Evolutionary conservation across 768 basidiomycete species (phyloP), one percentile per base, ranked within the genome.

Genomic region (Lactarius sanguifluus): DNA sequence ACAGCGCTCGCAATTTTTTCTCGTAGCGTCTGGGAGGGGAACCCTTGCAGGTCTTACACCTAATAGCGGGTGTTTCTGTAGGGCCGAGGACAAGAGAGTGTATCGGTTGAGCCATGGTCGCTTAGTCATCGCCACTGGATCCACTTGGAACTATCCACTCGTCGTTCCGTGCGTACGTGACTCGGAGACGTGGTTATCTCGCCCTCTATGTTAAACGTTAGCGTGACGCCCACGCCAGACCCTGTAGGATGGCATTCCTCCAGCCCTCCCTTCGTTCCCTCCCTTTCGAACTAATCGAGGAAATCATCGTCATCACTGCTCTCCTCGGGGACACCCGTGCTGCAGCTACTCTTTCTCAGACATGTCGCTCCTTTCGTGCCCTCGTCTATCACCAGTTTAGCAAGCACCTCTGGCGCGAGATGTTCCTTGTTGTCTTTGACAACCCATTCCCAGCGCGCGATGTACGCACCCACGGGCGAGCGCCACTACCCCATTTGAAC

Each of bases 341-440:
- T 34, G 70, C 77, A 45, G 62, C 80, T 13, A 66, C 74, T 15
- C 70, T 79, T 55, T 69, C 78, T 16, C 76, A 74, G 70, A 77
- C 80, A 32, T 80, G 76, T 67, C 71, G 70, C 15, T 43, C 69
- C 13, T 69, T 76, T 61, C 69, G 64, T 41, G 55, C 67, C 13
- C 73, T 79, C 45, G 73, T 80, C 12, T 77, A 79, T 68, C 65
- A 72, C 30, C 63, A 73, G 15, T 23, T 61, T 1, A 76, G 78
- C 64, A 66, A 71, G 12, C 76, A 80, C 66, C 73, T 81, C 16
- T 81, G 80, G 80, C 73, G 77, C 16, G 68, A 73, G 36, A 68
- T 80, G 66, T 81, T 79, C 75, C 75, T 80, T 43, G 54, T 67
- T 18, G 57, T 69, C 10, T 80, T 79, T 57, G 80, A 80, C 60